Conservation (phyloP, 768 basidiomycete genomes). For the Pulveroboletus sp. region DNA sequence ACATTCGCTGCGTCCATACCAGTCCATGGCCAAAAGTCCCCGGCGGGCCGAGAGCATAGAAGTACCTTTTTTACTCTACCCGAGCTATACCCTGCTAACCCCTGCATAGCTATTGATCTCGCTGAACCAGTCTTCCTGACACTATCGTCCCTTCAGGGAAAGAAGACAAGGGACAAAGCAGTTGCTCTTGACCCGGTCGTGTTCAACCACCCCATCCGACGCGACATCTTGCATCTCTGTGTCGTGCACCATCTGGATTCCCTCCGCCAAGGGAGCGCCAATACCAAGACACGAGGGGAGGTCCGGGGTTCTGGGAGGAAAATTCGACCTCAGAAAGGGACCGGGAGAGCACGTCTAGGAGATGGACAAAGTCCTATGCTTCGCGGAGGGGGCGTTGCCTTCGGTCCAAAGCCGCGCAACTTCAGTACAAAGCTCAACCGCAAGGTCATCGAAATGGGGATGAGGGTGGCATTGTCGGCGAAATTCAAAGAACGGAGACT, state of each 20-base stretch:
- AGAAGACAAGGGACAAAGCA: conserved; percentile 40
- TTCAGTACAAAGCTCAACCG: conserved; percentile 90
- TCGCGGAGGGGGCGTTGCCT: conserved; percentile 87
- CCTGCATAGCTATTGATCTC: conserved; percentile 33
- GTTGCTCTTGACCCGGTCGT: conserved; percentile 74
- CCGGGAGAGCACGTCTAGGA: conserved; percentile 84
- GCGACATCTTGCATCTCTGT: conserved; percentile 90
- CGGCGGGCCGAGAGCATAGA: conserved; percentile 4
- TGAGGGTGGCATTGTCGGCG: conserved; percentile 82
- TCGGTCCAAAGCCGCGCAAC: conserved; percentile 87
- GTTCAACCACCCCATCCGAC: conserved; percentile 83
- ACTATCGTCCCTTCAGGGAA: conserved; percentile 52
- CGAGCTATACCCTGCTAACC: conserved; percentile 5
- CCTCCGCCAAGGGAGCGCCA: conserved; percentile 87
- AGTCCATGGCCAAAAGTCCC: not conserved
- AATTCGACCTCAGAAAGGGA: conserved; percentile 88
- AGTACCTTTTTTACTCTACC: conserved; percentile 13
- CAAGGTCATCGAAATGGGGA: conserved; percentile 89
- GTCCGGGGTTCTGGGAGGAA: conserved; percentile 88
- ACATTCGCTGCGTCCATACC: conserved; percentile 10
- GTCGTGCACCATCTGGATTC: conserved; percentile 84
- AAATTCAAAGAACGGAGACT: conserved; percentile 73
- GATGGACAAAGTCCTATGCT: conserved; percentile 84
- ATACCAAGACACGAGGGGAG: conserved; percentile 87
- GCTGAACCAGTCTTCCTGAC: conserved; percentile 52